phyloP scores from a whole-genome alignment of 169 alveolate genomes.

The Besnoitia besnoiti region DNA sequence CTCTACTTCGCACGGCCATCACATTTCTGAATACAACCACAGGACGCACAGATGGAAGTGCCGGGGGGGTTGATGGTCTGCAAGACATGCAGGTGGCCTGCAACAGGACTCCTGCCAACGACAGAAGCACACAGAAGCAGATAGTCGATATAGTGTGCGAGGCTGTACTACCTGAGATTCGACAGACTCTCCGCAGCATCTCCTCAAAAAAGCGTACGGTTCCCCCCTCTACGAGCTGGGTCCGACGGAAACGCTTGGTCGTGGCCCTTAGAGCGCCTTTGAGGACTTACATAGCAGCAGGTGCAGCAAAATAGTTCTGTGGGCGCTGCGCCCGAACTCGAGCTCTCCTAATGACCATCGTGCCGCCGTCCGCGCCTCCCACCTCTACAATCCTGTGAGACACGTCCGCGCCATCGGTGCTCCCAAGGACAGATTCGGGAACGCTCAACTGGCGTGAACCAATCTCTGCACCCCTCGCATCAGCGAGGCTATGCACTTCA shows the following conservation, averaged over 20 bases:
- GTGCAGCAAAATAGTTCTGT: neutral
- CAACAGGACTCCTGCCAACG: neutral
- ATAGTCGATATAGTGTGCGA: too few relatives aligned
- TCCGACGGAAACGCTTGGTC: too few relatives aligned
- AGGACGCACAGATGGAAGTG: neutral
- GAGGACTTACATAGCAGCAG: slow-evolving; percentile 13
- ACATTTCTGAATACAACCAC: neutral
- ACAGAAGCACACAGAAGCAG: neutral
- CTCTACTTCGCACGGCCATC: slow-evolving; percentile 17
- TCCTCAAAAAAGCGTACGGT: too few relatives aligned
- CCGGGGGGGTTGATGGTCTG: neutral
- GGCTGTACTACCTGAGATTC: neutral
- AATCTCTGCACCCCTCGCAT: neutral
- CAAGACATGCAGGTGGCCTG: neutral
- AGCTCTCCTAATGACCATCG: neutral
- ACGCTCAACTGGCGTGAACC: neutral
- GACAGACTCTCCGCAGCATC: neutral
- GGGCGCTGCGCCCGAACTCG: slow-evolving; percentile 26
- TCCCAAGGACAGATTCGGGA: neutral
- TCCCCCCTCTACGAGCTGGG: too few relatives aligned
- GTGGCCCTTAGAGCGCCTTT: too few relatives aligned
- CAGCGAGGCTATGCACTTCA: neutral
- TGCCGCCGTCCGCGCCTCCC: neutral
- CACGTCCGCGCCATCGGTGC: neutral
- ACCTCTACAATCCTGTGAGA: neutral